Evolutionary conservation across 2,329 filamentous ascomycete genomes (phyloP), one percentile per base, ranked within the genome.

Genomic region (Sclerotinia minor): DNA sequence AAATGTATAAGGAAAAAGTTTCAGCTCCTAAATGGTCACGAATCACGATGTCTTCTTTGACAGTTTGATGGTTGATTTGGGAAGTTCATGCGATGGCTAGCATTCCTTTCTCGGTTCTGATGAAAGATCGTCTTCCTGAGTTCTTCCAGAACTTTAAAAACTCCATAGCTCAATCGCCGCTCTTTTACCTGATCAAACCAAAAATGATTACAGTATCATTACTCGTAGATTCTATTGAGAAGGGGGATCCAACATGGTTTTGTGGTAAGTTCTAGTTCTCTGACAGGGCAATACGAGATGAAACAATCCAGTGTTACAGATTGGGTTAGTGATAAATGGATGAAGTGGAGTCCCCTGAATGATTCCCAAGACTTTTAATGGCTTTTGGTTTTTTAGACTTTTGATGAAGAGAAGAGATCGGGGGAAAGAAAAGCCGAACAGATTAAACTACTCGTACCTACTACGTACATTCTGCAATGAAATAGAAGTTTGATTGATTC

Each of bases 231-330:
- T 21, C 53, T 32, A 19, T 55, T 35, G 53, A 13, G n/a, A 38
- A 17, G 15, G 57, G 57, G 45, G 38, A 59, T 47, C 38, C 0
- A 6, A 45, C 6, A 11, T 19, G 24, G 24, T 26, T 45, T 59
- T 45, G 5, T 38, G 21, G 11, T 5, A 21, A 5, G 24, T 45
- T 60, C 57, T 47, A 5, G 24, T 45, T 60, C 57, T 47, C 57
- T 5, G 0, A 60, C 41, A n/a, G 57, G 41, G 41, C 29, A 24
- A 55, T 60, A 60, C 57, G 57, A 60, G 57, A 60, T 60, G 57
- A 60, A 60, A 60, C 57, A 15, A 24, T 3, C 26, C 26, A 32
- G 45, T 26, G 57, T 58, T 58, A 29, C 35, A 19, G 55, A 29
- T 58, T 2, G 35, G 35, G 9, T 24, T n/a, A n/a, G n/a, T n/a